Evolutionary conservation across 805 yeast genomes (phyloP).

Genomic region (Debaryomyces prosopidis): DNA sequence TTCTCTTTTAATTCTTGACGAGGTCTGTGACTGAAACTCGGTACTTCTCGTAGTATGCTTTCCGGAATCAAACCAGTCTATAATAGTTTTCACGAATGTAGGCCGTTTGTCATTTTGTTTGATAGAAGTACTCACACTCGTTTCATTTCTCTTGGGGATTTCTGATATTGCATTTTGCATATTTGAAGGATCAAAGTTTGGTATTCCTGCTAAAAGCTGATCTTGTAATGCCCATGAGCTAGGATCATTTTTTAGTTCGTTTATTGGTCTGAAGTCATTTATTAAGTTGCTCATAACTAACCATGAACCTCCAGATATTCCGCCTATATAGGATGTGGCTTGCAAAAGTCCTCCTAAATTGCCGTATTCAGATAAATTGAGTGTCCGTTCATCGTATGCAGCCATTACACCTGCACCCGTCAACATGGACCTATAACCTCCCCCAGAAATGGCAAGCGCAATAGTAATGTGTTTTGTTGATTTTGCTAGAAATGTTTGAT

Average conservation of each 20-base stretch:
- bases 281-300: constrained; percentile 48
- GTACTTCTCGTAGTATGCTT: too few species aligned
- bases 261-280: constrained; percentile 29
- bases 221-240: constrained; percentile 45
- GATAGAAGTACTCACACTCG: too few species aligned
- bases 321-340: constrained; percentile 55
- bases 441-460: constrained; percentile 50
- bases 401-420: constrained; percentile 56
- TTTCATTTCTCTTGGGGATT: too few species aligned
- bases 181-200: constrained; percentile 45
- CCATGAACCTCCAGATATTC: constrained; percentile 78
- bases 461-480: constrained; percentile 22
- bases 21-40: too few species aligned
- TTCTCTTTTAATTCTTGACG: too few species aligned
- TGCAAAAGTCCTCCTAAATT: constrained; percentile 56
- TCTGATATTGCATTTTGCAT: background rate
- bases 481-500: constrained; percentile 17
- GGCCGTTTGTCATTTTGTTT: too few species aligned
- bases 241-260: constrained; percentile 17
- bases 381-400: constrained; percentile 51
- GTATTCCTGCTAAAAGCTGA: constrained; percentile 57
- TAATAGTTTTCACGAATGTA: too few species aligned
- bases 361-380: constrained; percentile 19
- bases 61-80: too few species aligned
- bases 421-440: constrained; percentile 61